Conservation (phyloP, 495 filamentous ascomycete genomes). For the Penicillium egyptiacum region DNA sequence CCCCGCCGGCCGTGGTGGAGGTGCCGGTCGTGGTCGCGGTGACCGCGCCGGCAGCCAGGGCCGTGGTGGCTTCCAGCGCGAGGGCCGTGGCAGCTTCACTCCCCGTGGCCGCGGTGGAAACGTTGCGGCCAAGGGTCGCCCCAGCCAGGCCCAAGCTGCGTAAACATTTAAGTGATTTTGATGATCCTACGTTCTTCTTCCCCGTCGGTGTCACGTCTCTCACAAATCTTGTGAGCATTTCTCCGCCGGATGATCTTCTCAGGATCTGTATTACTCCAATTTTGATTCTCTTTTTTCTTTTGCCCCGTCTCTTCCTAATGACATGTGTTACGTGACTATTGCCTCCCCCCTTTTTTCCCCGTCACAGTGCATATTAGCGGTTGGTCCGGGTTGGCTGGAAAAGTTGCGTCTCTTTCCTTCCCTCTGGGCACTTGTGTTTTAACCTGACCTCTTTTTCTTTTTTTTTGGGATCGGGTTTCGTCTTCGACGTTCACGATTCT, state of each 20-base stretch:
- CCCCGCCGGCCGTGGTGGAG: conserved; percentile 54
- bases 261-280: conserved; percentile 48
- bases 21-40: conserved; percentile 64
- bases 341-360: conserved; percentile 23
- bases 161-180: conserved; percentile 25
- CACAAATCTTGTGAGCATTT: conserved; percentile 6
- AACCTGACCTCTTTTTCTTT: conserved; percentile 22
- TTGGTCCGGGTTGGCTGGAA: conserved; percentile 43
- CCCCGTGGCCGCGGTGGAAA: conserved; percentile 57
- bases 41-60: conserved; percentile 64
- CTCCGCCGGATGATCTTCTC: conserved; percentile 20
- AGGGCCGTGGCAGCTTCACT: conserved; percentile 57
- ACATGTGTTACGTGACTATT: conserved; percentile 50
- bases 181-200: conserved; percentile 13
- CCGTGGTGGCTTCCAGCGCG: conserved; percentile 66
- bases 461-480: conserved; percentile 13
- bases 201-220: conserved; percentile 1
- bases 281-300: conserved; percentile 30
- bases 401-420: conserved; percentile 43
- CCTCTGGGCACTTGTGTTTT: conserved; percentile 34
- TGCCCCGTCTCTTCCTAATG: conserved; percentile 35
- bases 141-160: conserved; percentile 51
- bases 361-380: conserved; percentile 53
- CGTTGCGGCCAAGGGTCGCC: conserved; percentile 48
- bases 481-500: conserved; percentile 15